These are phyloP conservation scores for Parafenestella ontariensis DNA, from an alignment of 2,329 filamentous ascomycete genomes.

Conservation along the genomic window DNA sequence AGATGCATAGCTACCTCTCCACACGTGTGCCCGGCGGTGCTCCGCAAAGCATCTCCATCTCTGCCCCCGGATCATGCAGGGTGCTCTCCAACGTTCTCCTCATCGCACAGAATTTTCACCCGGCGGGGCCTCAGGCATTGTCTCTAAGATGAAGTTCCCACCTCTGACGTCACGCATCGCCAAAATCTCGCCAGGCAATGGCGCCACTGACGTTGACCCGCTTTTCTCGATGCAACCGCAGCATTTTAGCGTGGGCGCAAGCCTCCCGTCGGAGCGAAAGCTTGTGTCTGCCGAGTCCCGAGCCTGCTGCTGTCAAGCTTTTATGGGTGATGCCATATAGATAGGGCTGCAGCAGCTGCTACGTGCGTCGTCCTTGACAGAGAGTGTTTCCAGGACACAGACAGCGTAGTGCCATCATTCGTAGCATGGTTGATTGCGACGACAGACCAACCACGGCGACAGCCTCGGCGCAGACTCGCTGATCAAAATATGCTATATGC, in stretches of 20 bases:
- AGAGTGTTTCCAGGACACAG: background rate
- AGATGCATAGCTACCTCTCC: background rate
- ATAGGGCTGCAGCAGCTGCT: background rate
- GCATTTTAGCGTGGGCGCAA: constrained; percentile 16
- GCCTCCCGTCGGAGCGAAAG: constrained; percentile 22
- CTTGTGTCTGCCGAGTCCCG: constrained; percentile 14
- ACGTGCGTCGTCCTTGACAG: no score
- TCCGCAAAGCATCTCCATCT: constrained; percentile 25
- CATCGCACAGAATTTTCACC: constrained; percentile 6
- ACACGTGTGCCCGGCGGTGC: background rate
- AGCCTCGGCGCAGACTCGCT: no score
- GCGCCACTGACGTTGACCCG: constrained; percentile 26
- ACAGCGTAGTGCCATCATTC: no score
- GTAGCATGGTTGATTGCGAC: no score
- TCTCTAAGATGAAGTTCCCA: constrained; percentile 3
- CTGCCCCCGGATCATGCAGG: constrained; percentile 21
- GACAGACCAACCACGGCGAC: no score
- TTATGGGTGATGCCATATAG: no score
- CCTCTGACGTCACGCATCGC: constrained; percentile 24
- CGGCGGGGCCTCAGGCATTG: constrained; percentile 3
- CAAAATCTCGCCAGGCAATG: constrained; percentile 10
- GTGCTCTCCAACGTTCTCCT: constrained; percentile 3
- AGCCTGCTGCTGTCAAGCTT: background rate
- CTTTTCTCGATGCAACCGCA: constrained; percentile 30
- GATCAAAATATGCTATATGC: background rate